Evolutionary conservation across 495 filamentous ascomycete genomes (phyloP).

Genomic region (Aspergillus campestris): DNA sequence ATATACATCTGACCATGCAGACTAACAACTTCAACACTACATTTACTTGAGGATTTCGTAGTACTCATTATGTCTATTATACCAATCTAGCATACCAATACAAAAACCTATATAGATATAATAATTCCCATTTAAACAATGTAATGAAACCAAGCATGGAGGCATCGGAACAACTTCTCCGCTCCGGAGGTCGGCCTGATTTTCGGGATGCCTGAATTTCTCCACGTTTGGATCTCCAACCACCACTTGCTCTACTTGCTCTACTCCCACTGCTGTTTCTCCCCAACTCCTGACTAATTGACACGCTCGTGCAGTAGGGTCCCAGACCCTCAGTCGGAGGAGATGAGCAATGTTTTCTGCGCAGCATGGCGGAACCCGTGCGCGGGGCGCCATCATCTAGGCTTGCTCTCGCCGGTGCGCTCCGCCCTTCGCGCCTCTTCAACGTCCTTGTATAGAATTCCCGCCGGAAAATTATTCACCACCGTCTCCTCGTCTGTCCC

Average conservation of each 20-base stretch:
- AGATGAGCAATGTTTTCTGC: constrained; percentile 43
- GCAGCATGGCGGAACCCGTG: constrained; percentile 40
- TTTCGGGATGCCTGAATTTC: neutral
- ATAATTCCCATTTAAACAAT: too few relatives aligned
- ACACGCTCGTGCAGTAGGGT: constrained; percentile 3
- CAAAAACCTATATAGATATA: too few relatives aligned
- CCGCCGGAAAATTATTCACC: neutral
- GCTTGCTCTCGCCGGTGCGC: constrained; percentile 14
- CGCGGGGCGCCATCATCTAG: constrained; percentile 28
- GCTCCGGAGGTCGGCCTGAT: constrained; percentile 7
- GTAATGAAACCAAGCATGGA: too few relatives aligned
- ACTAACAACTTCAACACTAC: too few relatives aligned
- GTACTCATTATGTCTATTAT: too few relatives aligned
- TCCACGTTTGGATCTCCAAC: neutral
- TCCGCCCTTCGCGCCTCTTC: constrained; percentile 16
- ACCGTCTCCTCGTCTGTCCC: neutral
- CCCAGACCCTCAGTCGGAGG: constrained; percentile 15
- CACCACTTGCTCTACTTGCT: neutral
- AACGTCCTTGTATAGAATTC: constrained; percentile 11
- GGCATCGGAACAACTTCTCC: constrained; percentile 11
- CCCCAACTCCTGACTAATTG: neutral
- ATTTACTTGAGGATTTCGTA: too few relatives aligned
- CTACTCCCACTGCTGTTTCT: neutral
- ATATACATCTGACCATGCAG: too few relatives aligned
- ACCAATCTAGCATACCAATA: too few relatives aligned